Conservation (phyloP, 2,329 filamentous ascomycete genomes). For the Curvularia sp. region DNA sequence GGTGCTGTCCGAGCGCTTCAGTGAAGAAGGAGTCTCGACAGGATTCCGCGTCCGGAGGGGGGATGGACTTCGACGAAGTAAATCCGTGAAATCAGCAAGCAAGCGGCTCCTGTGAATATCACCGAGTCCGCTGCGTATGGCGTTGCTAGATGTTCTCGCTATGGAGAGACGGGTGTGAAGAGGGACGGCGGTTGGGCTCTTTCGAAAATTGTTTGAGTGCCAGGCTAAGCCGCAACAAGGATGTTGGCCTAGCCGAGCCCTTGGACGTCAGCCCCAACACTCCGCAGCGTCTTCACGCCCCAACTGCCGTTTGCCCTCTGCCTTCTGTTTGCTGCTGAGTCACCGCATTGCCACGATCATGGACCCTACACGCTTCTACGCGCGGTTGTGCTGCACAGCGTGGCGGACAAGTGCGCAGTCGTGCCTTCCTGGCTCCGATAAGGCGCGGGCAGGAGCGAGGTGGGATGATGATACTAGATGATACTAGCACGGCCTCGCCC, state of each 20-base stretch:
- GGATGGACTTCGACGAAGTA: conserved; percentile 46
- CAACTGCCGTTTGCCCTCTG: background rate
- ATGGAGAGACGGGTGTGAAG: conserved; percentile 41
- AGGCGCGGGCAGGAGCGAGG: conserved; percentile 17
- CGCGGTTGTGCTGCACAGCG: background rate
- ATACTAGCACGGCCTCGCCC: background rate
- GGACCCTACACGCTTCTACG: background rate
- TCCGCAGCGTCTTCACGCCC: conserved; percentile 1
- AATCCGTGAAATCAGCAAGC: conserved; percentile 48
- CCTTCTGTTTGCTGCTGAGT: background rate
- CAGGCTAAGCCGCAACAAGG: conserved; percentile 28
- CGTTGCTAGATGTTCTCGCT: conserved; percentile 41
- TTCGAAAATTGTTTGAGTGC: conserved; percentile 38
- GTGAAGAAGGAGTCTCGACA: conserved; percentile 36
- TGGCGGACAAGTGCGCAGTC: background rate
- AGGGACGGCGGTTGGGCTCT: conserved; percentile 20
- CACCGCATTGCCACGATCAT: background rate
- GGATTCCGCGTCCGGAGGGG: conserved; percentile 32
- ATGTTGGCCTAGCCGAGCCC: conserved; percentile 22
- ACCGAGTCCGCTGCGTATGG: conserved; percentile 42
- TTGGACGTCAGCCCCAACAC: conserved; percentile 17
- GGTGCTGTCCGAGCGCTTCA: conserved; percentile 47
- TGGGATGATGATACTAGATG: background rate
- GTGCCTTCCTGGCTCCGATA: conserved; percentile 12
- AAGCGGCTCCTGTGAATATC: conserved; percentile 42